Evolutionary conservation across 306 rosid species (phyloP), one percentile per base, ranked within the genome.

Genomic region (cucumber (Cucumis sativus)): DNA sequence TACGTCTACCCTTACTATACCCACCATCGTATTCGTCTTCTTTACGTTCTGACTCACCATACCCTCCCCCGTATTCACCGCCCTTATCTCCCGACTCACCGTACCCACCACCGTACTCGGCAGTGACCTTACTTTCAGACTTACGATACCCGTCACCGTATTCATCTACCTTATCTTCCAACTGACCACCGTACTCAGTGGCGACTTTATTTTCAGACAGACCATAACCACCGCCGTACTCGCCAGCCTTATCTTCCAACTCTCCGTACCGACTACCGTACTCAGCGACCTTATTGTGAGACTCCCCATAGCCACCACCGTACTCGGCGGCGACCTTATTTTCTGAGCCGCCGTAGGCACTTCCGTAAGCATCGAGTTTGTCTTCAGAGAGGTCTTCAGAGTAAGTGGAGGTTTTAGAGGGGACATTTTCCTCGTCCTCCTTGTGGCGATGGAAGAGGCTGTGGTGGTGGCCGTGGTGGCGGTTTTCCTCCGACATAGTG

Each of bases 401-500:
- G 33, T 67, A 67, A n/a, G 54, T 67, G 28, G 74, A 67, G n/a
- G 2, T 66, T 39, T 67, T 17, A 7, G 70, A 16, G 47, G 23
- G 13, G 45, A 35, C 6, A 40, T 39, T 67, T 67, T 40, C 74
- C 10, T 40, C 74, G 10, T 88, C 87, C 20, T 88, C 82, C 63
- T 91, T 86, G 79, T 84, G 78, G 89, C 65, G 97, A 75, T 83
- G 90, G 90, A 84, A 80, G 70, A 75, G 79, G 49, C 70, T 13
- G 71, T 35, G 45, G 72, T 15, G 43, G 71, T 7, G 70, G 70
- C 37, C 15, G 67, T 10, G 69, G 45, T 37, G 51, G 54, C 11
- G 30, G 74, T 62, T 79, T 70, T 88, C 97, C 77, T 87, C 94
- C 30, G 97, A 64, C 97, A 91, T 91, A 56, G 77, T 79, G 67